Evolutionary conservation across 805 yeast species (phyloP).

Genomic region (Saccharomycopsis capsularis): DNA sequence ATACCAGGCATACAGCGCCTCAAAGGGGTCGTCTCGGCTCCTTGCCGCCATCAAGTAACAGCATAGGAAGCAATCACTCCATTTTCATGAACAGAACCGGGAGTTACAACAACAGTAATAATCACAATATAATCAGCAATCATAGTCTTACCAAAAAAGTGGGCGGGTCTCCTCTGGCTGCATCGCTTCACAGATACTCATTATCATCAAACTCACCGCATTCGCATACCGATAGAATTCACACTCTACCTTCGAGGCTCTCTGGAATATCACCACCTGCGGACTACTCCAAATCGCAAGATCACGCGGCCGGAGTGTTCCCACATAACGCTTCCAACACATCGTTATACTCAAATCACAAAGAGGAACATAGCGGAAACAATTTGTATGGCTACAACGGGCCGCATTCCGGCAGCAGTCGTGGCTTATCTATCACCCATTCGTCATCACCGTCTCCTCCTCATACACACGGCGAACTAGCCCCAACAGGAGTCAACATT

Average conservation of each 20-base stretch:
- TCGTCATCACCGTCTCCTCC: neutral
- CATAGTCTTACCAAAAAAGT: neutral
- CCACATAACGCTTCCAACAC: neutral
- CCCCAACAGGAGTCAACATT: neutral
- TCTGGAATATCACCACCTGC: slow-evolving; percentile 10
- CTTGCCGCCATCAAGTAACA: neutral
- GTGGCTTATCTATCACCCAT: neutral
- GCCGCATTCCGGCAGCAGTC: neutral
- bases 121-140: neutral
- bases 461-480: neutral
- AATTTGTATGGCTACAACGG: neutral
- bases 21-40: neutral
- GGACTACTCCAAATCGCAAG: neutral
- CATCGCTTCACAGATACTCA: neutral
- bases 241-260: slow-evolving; percentile 7
- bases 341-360: neutral
- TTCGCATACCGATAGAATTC: neutral
- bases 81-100: neutral
- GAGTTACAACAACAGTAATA: neutral
- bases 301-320: too few relatives aligned
- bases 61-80: neutral
- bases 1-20: neutral
- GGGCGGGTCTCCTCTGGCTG: neutral
- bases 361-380: neutral
- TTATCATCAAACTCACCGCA: neutral